Base-by-base conservation (phyloP, 257 asterid genomes). In the Petunia axillaris region DNA sequence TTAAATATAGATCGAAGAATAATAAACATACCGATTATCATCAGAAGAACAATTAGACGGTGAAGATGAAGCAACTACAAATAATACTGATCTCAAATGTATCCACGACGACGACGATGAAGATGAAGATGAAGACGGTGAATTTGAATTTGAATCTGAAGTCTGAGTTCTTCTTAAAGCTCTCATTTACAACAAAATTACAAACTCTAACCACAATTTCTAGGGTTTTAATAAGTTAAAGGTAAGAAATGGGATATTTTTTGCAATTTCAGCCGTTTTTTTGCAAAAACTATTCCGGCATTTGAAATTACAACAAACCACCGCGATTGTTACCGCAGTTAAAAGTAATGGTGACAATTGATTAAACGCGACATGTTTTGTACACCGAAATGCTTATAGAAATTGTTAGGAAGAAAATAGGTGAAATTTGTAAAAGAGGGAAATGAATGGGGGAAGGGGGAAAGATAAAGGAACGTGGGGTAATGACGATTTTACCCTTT, bases 51-150 rank as follows among this genome's bases (percentile, higher is more conserved):
- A 86, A 85, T 90, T 82, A 81, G 97, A 93, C 76, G 93, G 95
- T 78, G 98, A 89, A 50, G 95, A 91, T 50, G 97, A 92, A 67
- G 97, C 90, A 67, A 92, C 93, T 57, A 94, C 86, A 86, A 89
- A 92, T 81, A 92, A 87, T 84, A 92, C 95, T 92, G 98, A 94
- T 90, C 98, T 91, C 90, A 94, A 87, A 84, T 92, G 95, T 84
- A 91, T 89, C 98, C 97, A 92, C 85, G 97, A 90, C 64, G 92
- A 81, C 2, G 93, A 8, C 52, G 52, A 39, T 10, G 57, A 70
- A 2, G 59, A 16, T 71, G 77, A 71, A 46, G 96, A 81, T 2
- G 87, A 90, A 60, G 96, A 85, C 81, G 93, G 86, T 50, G 97
- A 89, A 85, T 91, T 85, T 52, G 93, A 86, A 86, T 93, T 91